Evolutionary conservation across 805 yeast species (phyloP).

Genomic region (Candida boidinii): DNA sequence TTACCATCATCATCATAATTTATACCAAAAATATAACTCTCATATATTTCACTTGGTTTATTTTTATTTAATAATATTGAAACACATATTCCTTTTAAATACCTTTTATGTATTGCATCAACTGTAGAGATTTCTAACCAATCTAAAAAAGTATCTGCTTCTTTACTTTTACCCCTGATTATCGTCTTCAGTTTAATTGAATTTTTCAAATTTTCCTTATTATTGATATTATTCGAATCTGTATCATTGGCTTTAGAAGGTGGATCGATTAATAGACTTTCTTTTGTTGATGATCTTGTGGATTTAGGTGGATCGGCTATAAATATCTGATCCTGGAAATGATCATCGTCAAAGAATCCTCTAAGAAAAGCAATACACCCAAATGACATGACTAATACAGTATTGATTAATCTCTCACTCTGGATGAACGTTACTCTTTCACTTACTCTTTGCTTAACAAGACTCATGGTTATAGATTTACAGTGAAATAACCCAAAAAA

Average conservation of each 20-base stretch:
- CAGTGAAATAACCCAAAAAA: too few species aligned
- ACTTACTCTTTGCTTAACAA: conserved; percentile 3
- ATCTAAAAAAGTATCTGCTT: conserved; percentile 39
- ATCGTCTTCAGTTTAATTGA: conserved; percentile 41
- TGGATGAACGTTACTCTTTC: conserved; percentile 14
- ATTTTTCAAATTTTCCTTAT: conserved; percentile 6
- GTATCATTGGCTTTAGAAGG: too few species aligned
- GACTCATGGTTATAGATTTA: too few species aligned
- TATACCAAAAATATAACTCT: conserved; percentile 42
- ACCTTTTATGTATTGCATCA: conserved; percentile 33
- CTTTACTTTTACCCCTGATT: conserved; percentile 33
- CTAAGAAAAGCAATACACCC: conserved; percentile 51
- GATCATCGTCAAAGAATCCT: conserved; percentile 48
- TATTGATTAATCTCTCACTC: conserved; percentile 37
- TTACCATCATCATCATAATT: conserved; percentile 27
- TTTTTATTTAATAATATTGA: conserved; percentile 34
- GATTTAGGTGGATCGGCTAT: too few species aligned
- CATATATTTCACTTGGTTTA: conserved; percentile 34
- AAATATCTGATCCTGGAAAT: conserved; percentile 40
- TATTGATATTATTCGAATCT: conserved; percentile 21
- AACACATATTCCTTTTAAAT: conserved; percentile 35
- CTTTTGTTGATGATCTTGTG: conserved; percentile 7
- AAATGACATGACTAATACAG: conserved; percentile 42
- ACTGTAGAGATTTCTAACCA: conserved; percentile 47
- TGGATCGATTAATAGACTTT: too few species aligned